Base-by-base conservation (phyloP, 2,329 filamentous ascomycete species). In the Nemania abortiva region DNA sequence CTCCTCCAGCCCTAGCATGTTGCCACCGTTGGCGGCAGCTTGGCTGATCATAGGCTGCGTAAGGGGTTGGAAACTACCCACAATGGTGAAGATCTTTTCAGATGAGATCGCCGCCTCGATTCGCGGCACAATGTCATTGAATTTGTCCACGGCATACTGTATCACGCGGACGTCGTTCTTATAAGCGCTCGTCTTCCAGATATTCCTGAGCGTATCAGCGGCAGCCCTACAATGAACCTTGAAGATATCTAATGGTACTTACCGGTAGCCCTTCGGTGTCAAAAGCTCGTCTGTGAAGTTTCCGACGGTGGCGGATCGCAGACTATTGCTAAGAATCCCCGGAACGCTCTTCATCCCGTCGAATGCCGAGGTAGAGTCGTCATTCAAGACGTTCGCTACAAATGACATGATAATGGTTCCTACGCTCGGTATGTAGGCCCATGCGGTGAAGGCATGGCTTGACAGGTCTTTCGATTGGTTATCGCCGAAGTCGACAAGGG, bases 31-130 rank as follows among this genome's bases (percentile, higher is more conserved):
- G 24, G 65, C 50, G 6, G 62, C 53, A 22, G 71, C 72, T 60
- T 77, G 71, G 11, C 66, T 49, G 15, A 79, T 72, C 20, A 78
- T 77, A 13, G 76, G 70, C 29, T 75, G 61, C 0, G 77, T 77
- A 31, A 81, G 70, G 34, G 79, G 78, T 63, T 81, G 79, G 68
- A 79, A 79, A 69, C 77, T 75, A n/a, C 75, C 69, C 7, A 78
- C 71, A 0, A 78, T 71, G 27, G 73, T 70, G 24, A 80, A 73
- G 20, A 70, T 66, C 3, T 76, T 70, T 10, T 73, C 70, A 0
- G 76, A 72, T 6, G 76, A 54, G 47, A 72, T 74, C 2, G 73
- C 74, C 5, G 63, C 73, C 24, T 77, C 69, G 63, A 81, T 78
- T 52, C 74, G 74, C 1, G 66, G 66, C 45, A 75, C 74, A 50